Conservation (phyloP, 805 yeast genomes). For the Kodamaea kakaduensis region DNA sequence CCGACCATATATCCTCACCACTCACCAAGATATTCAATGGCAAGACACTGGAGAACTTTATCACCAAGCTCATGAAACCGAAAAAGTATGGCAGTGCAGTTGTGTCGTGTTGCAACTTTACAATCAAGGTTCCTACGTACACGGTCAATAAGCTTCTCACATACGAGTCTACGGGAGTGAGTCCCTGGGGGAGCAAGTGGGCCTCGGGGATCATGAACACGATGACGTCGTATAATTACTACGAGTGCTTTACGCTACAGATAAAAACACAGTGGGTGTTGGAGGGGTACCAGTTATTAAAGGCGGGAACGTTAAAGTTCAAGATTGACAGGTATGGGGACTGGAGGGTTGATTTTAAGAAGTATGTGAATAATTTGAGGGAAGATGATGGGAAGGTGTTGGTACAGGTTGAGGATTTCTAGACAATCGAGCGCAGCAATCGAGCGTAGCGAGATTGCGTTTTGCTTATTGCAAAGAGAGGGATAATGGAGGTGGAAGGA, state of each 20-base stretch:
- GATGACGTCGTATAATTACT: constrained; percentile 30
- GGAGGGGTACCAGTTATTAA: constrained; percentile 28
- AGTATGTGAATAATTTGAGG: constrained; percentile 23
- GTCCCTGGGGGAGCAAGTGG: constrained; percentile 38
- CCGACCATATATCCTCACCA: constrained; percentile 14
- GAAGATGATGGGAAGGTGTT: constrained; percentile 32
- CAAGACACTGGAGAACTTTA: constrained; percentile 27
- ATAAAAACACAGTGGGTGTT: constrained; percentile 29
- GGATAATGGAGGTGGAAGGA: too few species aligned
- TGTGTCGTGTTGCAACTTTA: constrained; percentile 35
- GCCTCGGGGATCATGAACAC: constrained; percentile 28
- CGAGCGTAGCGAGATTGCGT: not conserved
- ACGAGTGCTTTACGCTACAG: constrained; percentile 28
- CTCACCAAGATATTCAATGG: constrained; percentile 25
- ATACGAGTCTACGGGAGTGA: constrained; percentile 19
- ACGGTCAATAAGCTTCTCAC: constrained; percentile 26
- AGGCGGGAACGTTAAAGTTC: constrained; percentile 27
- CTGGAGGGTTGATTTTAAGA: constrained; percentile 36
- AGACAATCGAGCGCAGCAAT: not conserved
- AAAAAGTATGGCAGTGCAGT: constrained; percentile 28
- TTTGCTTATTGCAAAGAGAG: too few species aligned
- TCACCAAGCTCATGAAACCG: constrained; percentile 35
- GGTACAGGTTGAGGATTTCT: constrained; percentile 37
- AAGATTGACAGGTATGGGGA: constrained; percentile 29
- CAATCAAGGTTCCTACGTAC: constrained; percentile 30